Base-by-base conservation (phyloP, 2,329 filamentous ascomycete species). In the Botrytis aclada region DNA sequence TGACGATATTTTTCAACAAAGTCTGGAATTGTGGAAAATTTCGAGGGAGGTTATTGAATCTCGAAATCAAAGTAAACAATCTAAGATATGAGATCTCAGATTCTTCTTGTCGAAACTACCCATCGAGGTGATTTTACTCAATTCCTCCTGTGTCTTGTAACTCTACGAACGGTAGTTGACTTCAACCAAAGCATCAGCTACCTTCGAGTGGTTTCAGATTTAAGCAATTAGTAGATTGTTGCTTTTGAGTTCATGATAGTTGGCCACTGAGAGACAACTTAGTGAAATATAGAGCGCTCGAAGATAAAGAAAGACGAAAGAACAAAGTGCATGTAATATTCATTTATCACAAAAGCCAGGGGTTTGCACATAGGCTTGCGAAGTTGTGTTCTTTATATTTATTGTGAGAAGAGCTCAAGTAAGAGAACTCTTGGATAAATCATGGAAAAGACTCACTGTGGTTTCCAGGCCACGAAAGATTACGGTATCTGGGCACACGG, bases 1-100 rank as follows among this genome's bases (percentile, higher is more conserved):
- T 8, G 76, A 76, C 69, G 72, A 76, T 39, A 62, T 66, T n/a
- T 74, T 67, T 71, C 69, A 74, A 10, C 32, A 58, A 16, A 76
- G 74, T 39, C 7, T 77, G 25, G 43, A 58, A 20, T 39, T 75
- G 10, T 77, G 73, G 75, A 39, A 75, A 18, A 18, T 70, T 37
- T 74, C 34, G 5, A 65, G 41, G 10, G 39, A 39, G 18, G 25
- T 54, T 16, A 73, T 70, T 5, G 20, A 32, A 9, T 43, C 37
- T 34, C 39, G 7, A 34, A 60, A 22, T 45, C n/a, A 43, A 22
- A 16, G 5, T 32, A 12, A 56, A 56, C 25, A 32, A 32, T 29
- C 51, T 10, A 32, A 63, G 4, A 63, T 63, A 6, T 63, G 10
- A 63, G 16, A 43, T 54, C 12, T 54, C 29, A 29, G 1, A 14